Evolutionary conservation across 495 filamentous ascomycete genomes (phyloP).

Genomic region (Darksidea phi): DNA sequence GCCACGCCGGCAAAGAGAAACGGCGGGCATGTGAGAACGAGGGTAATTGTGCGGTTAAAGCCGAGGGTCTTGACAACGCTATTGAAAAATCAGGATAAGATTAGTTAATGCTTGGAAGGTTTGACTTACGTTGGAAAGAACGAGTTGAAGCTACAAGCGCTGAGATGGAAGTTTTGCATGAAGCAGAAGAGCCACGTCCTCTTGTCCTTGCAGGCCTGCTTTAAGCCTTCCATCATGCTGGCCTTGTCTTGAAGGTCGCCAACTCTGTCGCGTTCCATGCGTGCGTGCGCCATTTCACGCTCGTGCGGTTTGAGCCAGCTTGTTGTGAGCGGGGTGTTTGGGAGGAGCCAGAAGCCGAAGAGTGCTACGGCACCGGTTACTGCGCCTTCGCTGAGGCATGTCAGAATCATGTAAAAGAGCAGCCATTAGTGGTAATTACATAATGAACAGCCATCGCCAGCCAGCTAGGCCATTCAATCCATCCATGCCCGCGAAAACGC

Average conservation of each 20-base stretch:
- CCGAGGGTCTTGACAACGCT: slow-evolving; percentile 52
- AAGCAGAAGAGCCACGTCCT: slow-evolving; percentile 1
- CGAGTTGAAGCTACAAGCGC: neutral
- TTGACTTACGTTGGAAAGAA: neutral
- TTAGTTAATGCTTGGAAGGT: neutral
- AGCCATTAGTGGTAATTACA: neutral
- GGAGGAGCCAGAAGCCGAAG: slow-evolving; percentile 9
- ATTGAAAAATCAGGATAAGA: slow-evolving; percentile 47
- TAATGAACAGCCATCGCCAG: slow-evolving; percentile 1
- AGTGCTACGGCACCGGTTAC: neutral
- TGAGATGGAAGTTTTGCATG: neutral
- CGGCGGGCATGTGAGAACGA: slow-evolving; percentile 50
- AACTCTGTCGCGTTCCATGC: slow-evolving; percentile 1
- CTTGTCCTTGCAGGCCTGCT: slow-evolving; percentile 3
- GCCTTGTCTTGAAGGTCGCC: neutral
- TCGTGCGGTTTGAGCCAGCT: slow-evolving; percentile 18
- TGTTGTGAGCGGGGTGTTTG: slow-evolving; percentile 20
- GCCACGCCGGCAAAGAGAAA: neutral
- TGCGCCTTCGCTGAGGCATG: neutral
- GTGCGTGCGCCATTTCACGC: slow-evolving; percentile 8
- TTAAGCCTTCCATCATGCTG: neutral
- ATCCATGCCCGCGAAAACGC: slow-evolving; percentile 5
- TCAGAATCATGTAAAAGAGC: neutral
- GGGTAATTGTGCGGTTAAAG: slow-evolving; percentile 50
- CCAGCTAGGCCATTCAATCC: neutral